Evolutionary conservation across 257 asterid genomes (phyloP), one percentile per base, ranked within the genome.

Genomic region (Leonotis leonurus): DNA sequence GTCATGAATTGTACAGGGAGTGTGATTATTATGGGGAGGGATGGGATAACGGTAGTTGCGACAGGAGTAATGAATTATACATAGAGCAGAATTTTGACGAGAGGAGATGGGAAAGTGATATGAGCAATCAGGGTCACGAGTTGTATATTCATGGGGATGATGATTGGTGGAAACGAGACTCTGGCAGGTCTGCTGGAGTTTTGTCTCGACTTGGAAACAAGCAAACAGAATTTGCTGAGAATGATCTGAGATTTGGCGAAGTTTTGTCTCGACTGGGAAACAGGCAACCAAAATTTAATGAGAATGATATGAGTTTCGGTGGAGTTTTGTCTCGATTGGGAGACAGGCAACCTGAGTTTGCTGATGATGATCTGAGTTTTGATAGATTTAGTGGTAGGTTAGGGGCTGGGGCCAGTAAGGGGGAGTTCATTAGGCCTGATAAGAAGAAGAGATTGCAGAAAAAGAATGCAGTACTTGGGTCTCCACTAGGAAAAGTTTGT

Each of bases 391-490:
- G n/a, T n/a, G n/a, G n/a, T 63, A 76, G 87, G 70, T 73, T 68
- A 61, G 77, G 73, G 70, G 77, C 62, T 41, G n/a, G n/a, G n/a
- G n/a, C n/a, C n/a, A 52, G 70, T 33, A 49, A 60, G 39, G 74
- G 69, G 39, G 79, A 70, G 70, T 45, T 59, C 55, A 66, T 8
- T 64, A 72, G 82, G n/a, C n/a, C n/a, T n/a, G n/a, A n/a, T n/a
- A n/a, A n/a, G 80, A 85, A 77, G 73, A 82, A 72, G 67, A 73
- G 65, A 52, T 64, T 57, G 67, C 86, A 65, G 73, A 78, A 78
- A 59, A 79, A 65, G 66, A 81, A 81, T 40, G 88, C 77, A 56
- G 40, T 73, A 11, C 76, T 62, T 62, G 78, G 92, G 87, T 69
- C 70, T 61, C 87, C 73, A 49, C 67, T 54, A 11, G 88, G 81